Conservation (phyloP, 2,329 filamentous ascomycete genomes). For the Aphanocladium album region DNA sequence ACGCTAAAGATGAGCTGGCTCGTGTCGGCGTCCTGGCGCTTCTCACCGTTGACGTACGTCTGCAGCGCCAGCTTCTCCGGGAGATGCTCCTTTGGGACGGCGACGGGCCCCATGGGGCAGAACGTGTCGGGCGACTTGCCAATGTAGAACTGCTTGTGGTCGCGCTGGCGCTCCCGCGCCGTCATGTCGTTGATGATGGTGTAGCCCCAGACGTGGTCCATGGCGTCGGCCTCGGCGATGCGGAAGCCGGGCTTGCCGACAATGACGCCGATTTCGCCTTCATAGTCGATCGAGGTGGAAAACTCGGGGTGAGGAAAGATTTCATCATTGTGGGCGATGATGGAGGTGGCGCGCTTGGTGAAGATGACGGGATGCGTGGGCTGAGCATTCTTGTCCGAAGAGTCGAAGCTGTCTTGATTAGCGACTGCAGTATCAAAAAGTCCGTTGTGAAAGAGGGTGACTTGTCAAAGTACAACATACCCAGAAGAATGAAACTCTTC, state of each 20-base stretch:
- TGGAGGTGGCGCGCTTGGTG: constrained; percentile 49
- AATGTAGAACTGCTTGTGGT: constrained; percentile 57
- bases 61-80: constrained; percentile 23
- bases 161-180: constrained; percentile 44
- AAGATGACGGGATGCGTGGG: constrained; percentile 53
- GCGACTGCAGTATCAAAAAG: too few species aligned
- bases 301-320: constrained; percentile 43
- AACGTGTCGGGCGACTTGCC: constrained; percentile 52
- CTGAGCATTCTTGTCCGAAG: constrained; percentile 47
- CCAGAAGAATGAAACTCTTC: constrained; percentile 52
- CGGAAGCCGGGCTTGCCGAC: constrained; percentile 44
- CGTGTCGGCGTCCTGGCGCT: constrained; percentile 39
- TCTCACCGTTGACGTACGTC: constrained; percentile 41
- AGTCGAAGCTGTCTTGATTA: constrained; percentile 28
- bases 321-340: constrained; percentile 42
- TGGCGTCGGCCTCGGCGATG: constrained; percentile 39
- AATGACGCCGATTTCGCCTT: constrained; percentile 53
- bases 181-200: constrained; percentile 53
- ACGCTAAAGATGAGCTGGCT: constrained; percentile 43
- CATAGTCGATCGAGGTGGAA: constrained; percentile 48
- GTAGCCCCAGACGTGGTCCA: constrained; percentile 50
- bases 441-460: constrained; percentile 14
- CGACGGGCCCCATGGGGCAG: constrained; percentile 51
- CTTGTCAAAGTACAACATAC: constrained; percentile 23
- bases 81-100: constrained; percentile 42